phyloP scores from a whole-genome alignment of 257 asterid genomes.

The Solanum dulcamara region DNA sequence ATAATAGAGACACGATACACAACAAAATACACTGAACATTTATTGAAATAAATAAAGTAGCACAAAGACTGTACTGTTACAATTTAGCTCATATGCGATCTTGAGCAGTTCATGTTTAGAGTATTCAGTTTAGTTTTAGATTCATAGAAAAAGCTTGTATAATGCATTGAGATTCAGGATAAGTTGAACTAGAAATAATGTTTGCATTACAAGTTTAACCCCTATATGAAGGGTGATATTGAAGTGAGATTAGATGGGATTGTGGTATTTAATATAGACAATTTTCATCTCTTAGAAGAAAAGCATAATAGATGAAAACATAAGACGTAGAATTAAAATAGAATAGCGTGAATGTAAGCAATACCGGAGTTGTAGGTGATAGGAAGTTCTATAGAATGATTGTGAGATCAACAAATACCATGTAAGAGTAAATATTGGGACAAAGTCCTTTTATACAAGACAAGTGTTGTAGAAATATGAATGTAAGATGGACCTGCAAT shows the following conservation, averaged over 20 bases:
- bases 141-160: neutral
- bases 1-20: too few relatives aligned
- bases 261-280: neutral
- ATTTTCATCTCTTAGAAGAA: neutral
- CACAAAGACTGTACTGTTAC: neutral
- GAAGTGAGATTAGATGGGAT: neutral
- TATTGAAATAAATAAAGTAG: neutral
- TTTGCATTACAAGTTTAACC: neutral
- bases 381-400: neutral
- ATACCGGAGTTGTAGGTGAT: neutral
- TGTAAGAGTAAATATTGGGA: neutral
- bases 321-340: neutral
- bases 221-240: neutral
- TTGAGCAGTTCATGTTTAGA: neutral
- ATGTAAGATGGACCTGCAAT: neutral
- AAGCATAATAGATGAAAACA: neutral
- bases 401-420: neutral
- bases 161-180: neutral
- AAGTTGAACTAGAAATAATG: neutral
- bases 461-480: neutral
- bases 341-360: neutral
- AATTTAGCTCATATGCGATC: neutral
- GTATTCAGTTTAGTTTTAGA: neutral
- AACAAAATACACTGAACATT: too few relatives aligned
- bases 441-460: neutral